These are phyloP conservation scores for Phyllosticta citrichinensis DNA, from an alignment of 2,329 filamentous ascomycete genomes.

Conservation along the genomic window DNA sequence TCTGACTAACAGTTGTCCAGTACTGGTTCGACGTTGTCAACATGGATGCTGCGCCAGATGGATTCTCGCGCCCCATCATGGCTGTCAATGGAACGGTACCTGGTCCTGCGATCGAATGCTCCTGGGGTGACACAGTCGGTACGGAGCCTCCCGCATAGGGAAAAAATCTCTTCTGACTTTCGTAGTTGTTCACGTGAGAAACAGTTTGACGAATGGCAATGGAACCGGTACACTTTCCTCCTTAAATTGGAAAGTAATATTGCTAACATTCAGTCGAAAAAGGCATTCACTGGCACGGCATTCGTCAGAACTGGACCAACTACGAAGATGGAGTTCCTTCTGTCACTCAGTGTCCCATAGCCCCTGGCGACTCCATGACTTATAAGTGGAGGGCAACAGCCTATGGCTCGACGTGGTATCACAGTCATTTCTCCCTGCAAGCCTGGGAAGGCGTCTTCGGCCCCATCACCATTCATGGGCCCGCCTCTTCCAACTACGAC, in stretches of 20 bases:
- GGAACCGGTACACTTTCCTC: conserved; percentile 24
- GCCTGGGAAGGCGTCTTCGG: conserved; percentile 19
- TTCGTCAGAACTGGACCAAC: conserved; percentile 57
- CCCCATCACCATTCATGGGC: conserved; percentile 31
- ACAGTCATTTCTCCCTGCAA: conserved; percentile 51
- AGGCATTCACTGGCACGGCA: conserved; percentile 60
- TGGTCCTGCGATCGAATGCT: conserved; percentile 54
- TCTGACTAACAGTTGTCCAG: conserved; percentile 29
- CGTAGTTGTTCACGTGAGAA: conserved; percentile 45
- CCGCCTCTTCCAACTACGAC: conserved; percentile 36
- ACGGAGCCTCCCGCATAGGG: not conserved
- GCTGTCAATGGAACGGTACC: conserved; percentile 73
- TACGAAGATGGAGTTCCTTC: conserved; percentile 62
- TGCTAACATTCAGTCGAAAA: conserved; percentile 24
- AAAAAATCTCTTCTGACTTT: not conserved
- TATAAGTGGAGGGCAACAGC: conserved; percentile 42
- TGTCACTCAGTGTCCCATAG: conserved; percentile 58
- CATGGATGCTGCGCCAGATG: conserved; percentile 54
- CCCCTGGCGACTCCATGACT: conserved; percentile 22
- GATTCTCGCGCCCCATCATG: conserved; percentile 55
- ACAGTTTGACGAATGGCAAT: conserved; percentile 49
- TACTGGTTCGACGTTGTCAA: conserved; percentile 47
- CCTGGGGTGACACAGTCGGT: conserved; percentile 45
- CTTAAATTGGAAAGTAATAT: too few relatives aligned
- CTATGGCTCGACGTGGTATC: conserved; percentile 49